Evolutionary conservation across 2,329 filamentous ascomycete genomes (phyloP).

Genomic region (Cordyceps cateniannulata): DNA sequence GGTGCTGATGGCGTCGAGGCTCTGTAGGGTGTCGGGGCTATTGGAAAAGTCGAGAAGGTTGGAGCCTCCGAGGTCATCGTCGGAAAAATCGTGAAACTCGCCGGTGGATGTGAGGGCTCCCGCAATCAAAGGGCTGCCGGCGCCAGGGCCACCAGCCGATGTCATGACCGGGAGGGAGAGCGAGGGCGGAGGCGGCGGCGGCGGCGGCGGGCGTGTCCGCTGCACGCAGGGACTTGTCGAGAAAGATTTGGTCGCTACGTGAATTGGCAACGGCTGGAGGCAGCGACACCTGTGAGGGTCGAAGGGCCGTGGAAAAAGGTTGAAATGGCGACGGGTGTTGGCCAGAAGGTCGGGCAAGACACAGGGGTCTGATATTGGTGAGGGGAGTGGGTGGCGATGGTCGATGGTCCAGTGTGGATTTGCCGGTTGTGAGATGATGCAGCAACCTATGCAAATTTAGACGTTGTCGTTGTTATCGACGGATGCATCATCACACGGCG

Average conservation of each 20-base stretch:
- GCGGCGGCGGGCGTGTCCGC: constrained; percentile 16
- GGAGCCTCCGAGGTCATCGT: constrained; percentile 29
- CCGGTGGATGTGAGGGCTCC: constrained; percentile 30
- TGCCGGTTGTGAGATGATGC: neutral
- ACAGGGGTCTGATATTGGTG: constrained; percentile 2
- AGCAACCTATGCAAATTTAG: neutral
- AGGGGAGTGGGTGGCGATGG: neutral
- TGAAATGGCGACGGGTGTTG: neutral
- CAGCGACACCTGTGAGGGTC: neutral
- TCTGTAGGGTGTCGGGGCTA: constrained; percentile 32
- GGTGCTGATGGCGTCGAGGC: constrained; percentile 24
- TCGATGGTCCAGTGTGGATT: neutral
- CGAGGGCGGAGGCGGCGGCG: too few species aligned
- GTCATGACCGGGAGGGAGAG: constrained; percentile 28
- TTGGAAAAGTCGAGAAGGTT: constrained; percentile 31
- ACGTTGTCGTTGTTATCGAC: neutral
- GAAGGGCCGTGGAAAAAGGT: neutral
- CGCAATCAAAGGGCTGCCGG: constrained; percentile 33
- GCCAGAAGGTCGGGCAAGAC: constrained; percentile 1
- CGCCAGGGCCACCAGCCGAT: constrained; percentile 25
- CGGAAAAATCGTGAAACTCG: constrained; percentile 32
- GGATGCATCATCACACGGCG: neutral
- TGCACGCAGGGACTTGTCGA: constrained; percentile 6
- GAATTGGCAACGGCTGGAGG: neutral
- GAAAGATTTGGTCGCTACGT: neutral